Base-by-base conservation (phyloP, 345 rosid genomes). In the Boechera divaricarpa region DNA sequence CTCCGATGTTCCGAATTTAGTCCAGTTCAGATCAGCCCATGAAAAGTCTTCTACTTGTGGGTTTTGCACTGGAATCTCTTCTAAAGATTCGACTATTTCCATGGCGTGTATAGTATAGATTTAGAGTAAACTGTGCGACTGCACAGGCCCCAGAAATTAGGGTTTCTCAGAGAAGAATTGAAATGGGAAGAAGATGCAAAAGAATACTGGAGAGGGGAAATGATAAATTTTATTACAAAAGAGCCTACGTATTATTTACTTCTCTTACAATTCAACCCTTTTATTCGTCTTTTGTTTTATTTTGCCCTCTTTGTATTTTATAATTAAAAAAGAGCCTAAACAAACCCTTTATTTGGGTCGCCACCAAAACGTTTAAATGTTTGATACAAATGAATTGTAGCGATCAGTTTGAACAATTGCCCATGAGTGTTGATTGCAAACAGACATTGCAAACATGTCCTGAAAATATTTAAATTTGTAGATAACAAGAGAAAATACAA, bases 31-130 rank as follows among this genome's bases (percentile, higher is more conserved):
- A 82, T 95, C 90, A 16, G 86, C 76, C 56, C 90, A 82, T 10
- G 89, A 92, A 77, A 95, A 95, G 66, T 89, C 94, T 82, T 91
- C 92, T 31, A 76, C 86, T 10, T 79, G 65, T 1, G 91, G 98
- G 77, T 89, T 83, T 80, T 95, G 98, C 57, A 89, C 89, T 3
- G 82, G 88, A 69, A 94, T 80, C 31, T 88, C 82, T 16, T 70
- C 74, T 67, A 90, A 24, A 0, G 90, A 81, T 75, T 86, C 90
- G 61, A 89, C 68, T 62, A 90, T 79, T 59, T 77, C 93, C 92
- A 89, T 87, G 54, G 16, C 6, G 32, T 61, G 5, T 26, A 12
- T 47, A 11, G 5, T 60, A 12, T 47, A 13, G 5, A 56, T 68
- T 41, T 21, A 16, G 64, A 67, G 69, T 44, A 0, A 58, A n/a